phyloP scores from a whole-genome alignment of 2,329 filamentous ascomycete species.

The Dothideomycetes sp. region DNA sequence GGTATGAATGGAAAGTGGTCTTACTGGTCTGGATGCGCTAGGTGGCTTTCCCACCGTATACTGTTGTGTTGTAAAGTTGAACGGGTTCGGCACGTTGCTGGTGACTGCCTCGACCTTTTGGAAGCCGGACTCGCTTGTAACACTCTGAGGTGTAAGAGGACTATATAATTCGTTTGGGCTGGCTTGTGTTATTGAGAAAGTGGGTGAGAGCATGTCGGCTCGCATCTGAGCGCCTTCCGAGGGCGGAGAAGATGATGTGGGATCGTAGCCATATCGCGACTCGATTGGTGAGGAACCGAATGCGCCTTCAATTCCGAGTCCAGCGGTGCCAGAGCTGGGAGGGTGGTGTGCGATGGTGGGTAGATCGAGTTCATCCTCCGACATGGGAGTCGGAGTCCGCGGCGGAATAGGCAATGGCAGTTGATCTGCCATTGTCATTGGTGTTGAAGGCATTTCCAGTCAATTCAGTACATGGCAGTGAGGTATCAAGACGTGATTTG shows the following conservation, averaged over 20 bases:
- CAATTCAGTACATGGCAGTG: no score
- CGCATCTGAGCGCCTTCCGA: slow-evolving; percentile 5
- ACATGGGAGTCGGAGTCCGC: slow-evolving; percentile 54
- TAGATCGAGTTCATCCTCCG: slow-evolving; percentile 34
- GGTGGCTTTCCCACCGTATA: slow-evolving; percentile 26
- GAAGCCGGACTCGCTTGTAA: slow-evolving; percentile 18
- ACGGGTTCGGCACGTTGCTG: slow-evolving; percentile 50
- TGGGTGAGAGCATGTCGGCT: slow-evolving; percentile 9
- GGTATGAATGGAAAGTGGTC: slow-evolving; percentile 21
- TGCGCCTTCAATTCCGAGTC: slow-evolving; percentile 14
- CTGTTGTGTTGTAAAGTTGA: slow-evolving; percentile 76
- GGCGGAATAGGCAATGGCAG: slow-evolving; percentile 50
- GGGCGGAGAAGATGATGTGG: slow-evolving; percentile 5
- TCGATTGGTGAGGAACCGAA: slow-evolving; percentile 6
- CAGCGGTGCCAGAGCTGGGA: slow-evolving; percentile 2
- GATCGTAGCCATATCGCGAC: slow-evolving; percentile 2
- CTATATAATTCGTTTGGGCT: slow-evolving; percentile 14
- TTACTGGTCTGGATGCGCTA: slow-evolving; percentile 54
- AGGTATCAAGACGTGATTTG: no score
- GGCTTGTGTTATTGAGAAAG: slow-evolving; percentile 7
- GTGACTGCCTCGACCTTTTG: slow-evolving; percentile 14
- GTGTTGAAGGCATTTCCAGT: no score
- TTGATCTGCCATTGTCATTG: slow-evolving; percentile 48
- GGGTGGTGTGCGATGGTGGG: neutral
- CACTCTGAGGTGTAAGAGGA: slow-evolving; percentile 22